Conservation (phyloP, 2,329 filamentous ascomycete genomes). For the Xylariaceae sp. region DNA sequence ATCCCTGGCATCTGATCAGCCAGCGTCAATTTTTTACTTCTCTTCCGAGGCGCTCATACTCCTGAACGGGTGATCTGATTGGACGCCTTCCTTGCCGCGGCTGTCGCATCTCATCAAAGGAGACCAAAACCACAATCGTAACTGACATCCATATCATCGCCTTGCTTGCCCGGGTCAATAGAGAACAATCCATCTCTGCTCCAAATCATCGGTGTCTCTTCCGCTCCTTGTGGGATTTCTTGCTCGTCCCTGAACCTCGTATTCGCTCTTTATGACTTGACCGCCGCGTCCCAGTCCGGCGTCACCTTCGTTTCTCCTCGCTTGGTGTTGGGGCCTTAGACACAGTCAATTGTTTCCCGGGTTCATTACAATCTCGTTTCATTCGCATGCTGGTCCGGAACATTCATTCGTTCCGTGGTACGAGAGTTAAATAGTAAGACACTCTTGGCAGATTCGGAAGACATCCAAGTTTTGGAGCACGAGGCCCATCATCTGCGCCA, state of each 20-base stretch:
- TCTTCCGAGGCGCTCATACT: constrained; percentile 9
- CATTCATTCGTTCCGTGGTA: constrained; percentile 30
- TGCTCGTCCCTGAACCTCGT: constrained; percentile 9
- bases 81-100: constrained; percentile 10
- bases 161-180: constrained; percentile 5
- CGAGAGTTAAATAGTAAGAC: constrained; percentile 25
- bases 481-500: too few species aligned
- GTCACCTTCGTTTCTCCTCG: constrained; percentile 34
- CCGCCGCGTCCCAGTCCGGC: constrained; percentile 29
- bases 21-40: constrained; percentile 22
- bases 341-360: constrained; percentile 39
- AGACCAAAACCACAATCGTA: constrained; percentile 27
- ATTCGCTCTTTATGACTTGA: constrained; percentile 40
- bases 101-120: constrained; percentile 8
- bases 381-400: constrained; percentile 60
- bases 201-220: constrained; percentile 29
- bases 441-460: constrained; percentile 6
- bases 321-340: constrained; percentile 44
- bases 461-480: too few species aligned
- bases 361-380: constrained; percentile 39
- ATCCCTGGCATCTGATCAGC: constrained; percentile 44
- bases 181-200: constrained; percentile 12
- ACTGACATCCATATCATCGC: constrained; percentile 37
- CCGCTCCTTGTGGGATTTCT: constrained; percentile 17
- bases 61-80: constrained; percentile 8